Evolutionary conservation across 164 flowering plant species (phyloP).

Genomic region (Buxus sempervirens): DNA sequence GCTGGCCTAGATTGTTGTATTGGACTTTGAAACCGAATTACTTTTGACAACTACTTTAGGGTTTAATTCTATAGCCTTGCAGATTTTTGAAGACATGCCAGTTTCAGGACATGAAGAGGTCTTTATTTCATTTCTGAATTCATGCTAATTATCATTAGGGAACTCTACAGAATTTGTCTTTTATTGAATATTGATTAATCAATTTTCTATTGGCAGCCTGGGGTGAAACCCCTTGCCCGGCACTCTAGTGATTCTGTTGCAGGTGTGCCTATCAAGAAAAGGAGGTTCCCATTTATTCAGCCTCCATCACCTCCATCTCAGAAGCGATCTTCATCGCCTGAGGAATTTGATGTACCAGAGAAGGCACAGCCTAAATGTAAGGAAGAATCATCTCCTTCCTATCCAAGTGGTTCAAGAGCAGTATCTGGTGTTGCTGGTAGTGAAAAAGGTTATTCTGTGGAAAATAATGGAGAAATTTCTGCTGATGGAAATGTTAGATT

Average conservation of each 20-base stretch:
- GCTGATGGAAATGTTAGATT: conserved; percentile 16
- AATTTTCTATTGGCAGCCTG: conserved; percentile 36
- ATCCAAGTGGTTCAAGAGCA: conserved; percentile 14
- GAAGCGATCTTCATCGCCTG: conserved; percentile 15
- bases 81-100: conserved; percentile 24
- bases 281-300: conserved; percentile 35
- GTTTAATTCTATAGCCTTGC: neutral
- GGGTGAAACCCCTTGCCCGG: conserved; percentile 25
- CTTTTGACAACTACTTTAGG: neutral
- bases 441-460: conserved; percentile 11
- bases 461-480: conserved; percentile 14
- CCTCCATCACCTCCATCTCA: conserved; percentile 38
- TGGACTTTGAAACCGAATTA: neutral
- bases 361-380: conserved; percentile 20
- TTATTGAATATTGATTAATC: conserved; percentile 18
- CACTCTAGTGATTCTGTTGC: conserved; percentile 37
- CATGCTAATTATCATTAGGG: conserved; percentile 9
- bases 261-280: conserved; percentile 62
- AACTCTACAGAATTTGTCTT: neutral
- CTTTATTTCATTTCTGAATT: conserved; percentile 15
- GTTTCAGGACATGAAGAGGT: conserved; percentile 33
- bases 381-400: conserved; percentile 18
- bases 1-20: neutral
- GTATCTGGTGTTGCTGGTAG: conserved; percentile 17
- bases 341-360: conserved; percentile 16